Evolutionary conservation across 1,284 basidiomycete genomes (phyloP).

Genomic region (Apiotrichum akiyoshidainum): DNA sequence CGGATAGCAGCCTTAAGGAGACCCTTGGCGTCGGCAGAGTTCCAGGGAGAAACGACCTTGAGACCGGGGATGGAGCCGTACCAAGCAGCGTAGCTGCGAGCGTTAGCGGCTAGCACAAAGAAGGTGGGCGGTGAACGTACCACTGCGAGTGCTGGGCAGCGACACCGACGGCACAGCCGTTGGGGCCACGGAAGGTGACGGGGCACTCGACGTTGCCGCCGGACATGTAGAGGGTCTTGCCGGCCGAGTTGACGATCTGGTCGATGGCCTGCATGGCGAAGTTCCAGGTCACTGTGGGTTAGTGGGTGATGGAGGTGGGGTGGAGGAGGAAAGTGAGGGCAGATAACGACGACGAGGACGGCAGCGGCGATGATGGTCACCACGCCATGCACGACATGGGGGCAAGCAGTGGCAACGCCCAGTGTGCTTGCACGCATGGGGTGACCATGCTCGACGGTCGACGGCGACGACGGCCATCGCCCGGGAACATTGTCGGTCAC

Average conservation of each 20-base stretch:
- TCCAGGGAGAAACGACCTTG: conserved; percentile 97
- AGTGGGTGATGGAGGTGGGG: not conserved
- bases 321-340: conserved; percentile 1
- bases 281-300: conserved; percentile 48
- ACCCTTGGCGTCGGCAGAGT: conserved; percentile 95
- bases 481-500: too few relatives aligned
- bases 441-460: too few relatives aligned
- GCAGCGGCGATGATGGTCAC: not conserved
- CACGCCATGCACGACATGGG: too few relatives aligned
- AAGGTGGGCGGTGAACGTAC: conserved; percentile 53
- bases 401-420: too few relatives aligned
- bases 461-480: too few relatives aligned
- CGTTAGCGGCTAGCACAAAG: too few relatives aligned
- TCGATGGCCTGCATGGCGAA: conserved; percentile 75
- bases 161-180: conserved; percentile 96
- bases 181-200: conserved; percentile 98
- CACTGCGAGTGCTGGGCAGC: conserved; percentile 72
- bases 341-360: not conserved
- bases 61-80: conserved; percentile 95
- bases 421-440: too few relatives aligned
- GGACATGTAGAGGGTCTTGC: conserved; percentile 99
- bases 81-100: conserved; percentile 90
- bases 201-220: conserved; percentile 97
- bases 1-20: conserved; percentile 96
- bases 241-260: conserved; percentile 99